phyloP scores from a whole-genome alignment of 768 basidiomycete genomes.

The Boletus vermiculosoides region DNA sequence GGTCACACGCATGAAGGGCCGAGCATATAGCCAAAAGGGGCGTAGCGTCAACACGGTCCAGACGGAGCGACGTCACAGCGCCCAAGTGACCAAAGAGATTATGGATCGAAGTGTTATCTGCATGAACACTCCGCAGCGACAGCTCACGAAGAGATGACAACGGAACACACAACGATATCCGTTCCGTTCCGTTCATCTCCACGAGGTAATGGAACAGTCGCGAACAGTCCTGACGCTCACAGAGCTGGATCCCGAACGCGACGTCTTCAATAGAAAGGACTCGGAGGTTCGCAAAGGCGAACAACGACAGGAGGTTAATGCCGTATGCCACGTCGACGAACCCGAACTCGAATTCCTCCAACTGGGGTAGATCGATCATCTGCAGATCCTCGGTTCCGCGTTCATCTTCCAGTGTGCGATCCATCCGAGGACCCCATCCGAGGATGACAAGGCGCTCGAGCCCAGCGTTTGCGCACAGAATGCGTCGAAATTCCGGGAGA shows the following conservation, averaged over 20 bases:
- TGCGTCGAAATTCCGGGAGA: constrained; percentile 42
- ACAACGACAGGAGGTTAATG: constrained; percentile 37
- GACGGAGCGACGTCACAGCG: constrained; percentile 4
- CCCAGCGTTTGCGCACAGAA: constrained; percentile 39
- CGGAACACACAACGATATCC: neutral
- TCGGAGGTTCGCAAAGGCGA: constrained; percentile 39
- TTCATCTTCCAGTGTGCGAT: neutral
- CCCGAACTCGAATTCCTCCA: constrained; percentile 41
- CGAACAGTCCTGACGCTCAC: constrained; percentile 36
- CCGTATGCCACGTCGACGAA: constrained; percentile 44
- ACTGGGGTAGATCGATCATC: constrained; percentile 28
- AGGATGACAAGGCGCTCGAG: constrained; percentile 47
- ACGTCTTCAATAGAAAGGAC: constrained; percentile 48
- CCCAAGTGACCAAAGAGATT: constrained; percentile 4
- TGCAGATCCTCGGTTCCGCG: neutral
- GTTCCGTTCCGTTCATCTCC: neutral
- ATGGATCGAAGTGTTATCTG: neutral
- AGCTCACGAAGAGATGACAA: constrained; percentile 9
- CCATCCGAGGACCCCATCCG: constrained; percentile 51
- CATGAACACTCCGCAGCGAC: constrained; percentile 11
- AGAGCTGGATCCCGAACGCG: constrained; percentile 36
- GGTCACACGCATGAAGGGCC: neutral
- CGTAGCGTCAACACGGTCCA: constrained; percentile 7
- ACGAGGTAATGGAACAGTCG: constrained; percentile 37
- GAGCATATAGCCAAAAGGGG: constrained; percentile 5